Conservation (phyloP, 306 rosid genomes). For the Rosa multiflora region DNA sequence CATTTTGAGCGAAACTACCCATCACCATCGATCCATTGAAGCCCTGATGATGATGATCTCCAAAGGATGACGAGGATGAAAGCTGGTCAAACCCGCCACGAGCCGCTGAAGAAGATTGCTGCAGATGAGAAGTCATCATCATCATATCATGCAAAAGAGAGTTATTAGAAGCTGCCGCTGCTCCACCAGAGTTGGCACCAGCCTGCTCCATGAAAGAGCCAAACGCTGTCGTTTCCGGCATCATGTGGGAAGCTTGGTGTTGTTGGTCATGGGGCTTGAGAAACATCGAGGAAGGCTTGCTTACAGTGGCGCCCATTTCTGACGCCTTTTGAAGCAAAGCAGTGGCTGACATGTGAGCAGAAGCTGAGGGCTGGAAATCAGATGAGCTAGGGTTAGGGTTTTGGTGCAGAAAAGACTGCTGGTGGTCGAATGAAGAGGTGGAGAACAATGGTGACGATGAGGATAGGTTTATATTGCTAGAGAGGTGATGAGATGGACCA, state of each 20-base stretch:
- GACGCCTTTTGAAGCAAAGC: conserved; percentile 64
- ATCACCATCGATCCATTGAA: conserved; percentile 31
- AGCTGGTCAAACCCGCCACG: conserved; percentile 29
- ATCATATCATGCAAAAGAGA: conserved; percentile 52
- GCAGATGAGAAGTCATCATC: conserved; percentile 27
- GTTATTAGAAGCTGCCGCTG: conserved; percentile 1
- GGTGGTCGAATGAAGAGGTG: conserved; percentile 12
- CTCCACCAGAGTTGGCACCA: not conserved
- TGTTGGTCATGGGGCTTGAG: conserved; percentile 22
- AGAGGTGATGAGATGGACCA: conserved; percentile 4
- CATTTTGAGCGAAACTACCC: conserved; percentile 9
- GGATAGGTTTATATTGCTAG: conserved; percentile 12
- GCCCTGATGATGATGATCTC: conserved; percentile 27
- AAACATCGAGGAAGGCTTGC: conserved; percentile 26
- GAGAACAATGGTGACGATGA: conserved; percentile 22
- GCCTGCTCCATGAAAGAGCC: conserved; percentile 1
- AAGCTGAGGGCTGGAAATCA: not conserved
- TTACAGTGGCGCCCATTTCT: conserved; percentile 57
- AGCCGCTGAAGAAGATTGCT: not conserved
- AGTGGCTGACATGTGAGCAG: conserved; percentile 62
- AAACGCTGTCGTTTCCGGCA: not conserved
- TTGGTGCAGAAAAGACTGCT: conserved; percentile 26
- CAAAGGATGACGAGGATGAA: conserved; percentile 25
- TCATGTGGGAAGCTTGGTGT: not conserved
- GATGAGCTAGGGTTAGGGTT: conserved; percentile 50